Percentiles rank a stretch among this genome's conserved stretches.
Evolutionary conservation across 805 yeast genomes (phyloP).

Genomic region (Suhomyces canberraensis): DNA sequence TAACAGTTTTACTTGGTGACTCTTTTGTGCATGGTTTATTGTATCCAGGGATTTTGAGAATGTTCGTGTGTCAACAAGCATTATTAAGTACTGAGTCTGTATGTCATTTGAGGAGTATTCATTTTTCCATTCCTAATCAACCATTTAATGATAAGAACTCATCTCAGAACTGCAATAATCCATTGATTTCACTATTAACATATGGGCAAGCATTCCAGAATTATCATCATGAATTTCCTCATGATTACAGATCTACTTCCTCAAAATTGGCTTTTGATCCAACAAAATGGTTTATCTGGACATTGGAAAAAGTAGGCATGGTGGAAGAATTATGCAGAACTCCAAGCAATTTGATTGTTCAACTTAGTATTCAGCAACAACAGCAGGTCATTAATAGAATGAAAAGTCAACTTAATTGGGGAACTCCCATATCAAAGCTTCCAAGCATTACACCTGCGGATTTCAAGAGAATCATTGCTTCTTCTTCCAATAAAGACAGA

Average conservation of each 20-base stretch:
- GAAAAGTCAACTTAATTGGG: constrained; percentile 84
- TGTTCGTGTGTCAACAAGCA: constrained; percentile 74
- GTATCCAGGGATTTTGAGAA: constrained; percentile 75
- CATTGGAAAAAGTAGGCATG: constrained; percentile 50
- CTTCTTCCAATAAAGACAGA: constrained; percentile 40
- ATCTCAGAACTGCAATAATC: constrained; percentile 60
- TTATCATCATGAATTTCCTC: constrained; percentile 94
- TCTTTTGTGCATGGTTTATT: constrained; percentile 38
- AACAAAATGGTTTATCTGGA: constrained; percentile 69
- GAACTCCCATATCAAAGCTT: constrained; percentile 83
- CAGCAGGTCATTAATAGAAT: constrained; percentile 77
- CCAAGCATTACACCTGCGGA: constrained; percentile 59
- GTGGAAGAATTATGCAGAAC: constrained; percentile 57
- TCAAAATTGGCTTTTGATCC: constrained; percentile 82
- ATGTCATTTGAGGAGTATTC: constrained; percentile 64
- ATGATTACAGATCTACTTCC: constrained; percentile 77
- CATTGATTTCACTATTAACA: constrained; percentile 60
- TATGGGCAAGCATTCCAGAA: constrained; percentile 92
- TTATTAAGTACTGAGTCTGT: constrained; percentile 75
- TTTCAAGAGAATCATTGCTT: constrained; percentile 37
- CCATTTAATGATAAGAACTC: constrained; percentile 57
- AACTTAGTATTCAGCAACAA: constrained; percentile 54
- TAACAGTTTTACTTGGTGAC: constrained; percentile 25
- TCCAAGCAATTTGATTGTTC: constrained; percentile 69
- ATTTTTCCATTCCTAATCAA: constrained; percentile 61